Evolutionary conservation across 306 rosid genomes (phyloP).

Genomic region (Elaeagnus macrophylla): DNA sequence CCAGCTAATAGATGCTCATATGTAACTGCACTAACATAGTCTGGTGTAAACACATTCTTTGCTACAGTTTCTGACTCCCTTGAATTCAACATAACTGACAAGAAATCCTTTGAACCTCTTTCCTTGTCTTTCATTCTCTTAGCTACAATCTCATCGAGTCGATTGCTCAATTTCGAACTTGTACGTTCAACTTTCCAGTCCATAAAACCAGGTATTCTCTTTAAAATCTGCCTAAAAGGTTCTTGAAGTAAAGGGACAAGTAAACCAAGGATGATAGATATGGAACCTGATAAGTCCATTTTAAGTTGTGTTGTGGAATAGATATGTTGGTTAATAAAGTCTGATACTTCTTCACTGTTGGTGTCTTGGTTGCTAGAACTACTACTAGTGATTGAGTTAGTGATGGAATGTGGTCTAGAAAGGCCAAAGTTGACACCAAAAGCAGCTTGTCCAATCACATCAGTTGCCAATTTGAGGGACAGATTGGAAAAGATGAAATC

Average conservation of each 20-base stretch:
- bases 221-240: slow-evolving; percentile 70
- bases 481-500: slow-evolving; percentile 59
- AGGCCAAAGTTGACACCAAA: slow-evolving; percentile 87
- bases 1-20: slow-evolving; percentile 94
- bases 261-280: slow-evolving; percentile 79
- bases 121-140: slow-evolving; percentile 46
- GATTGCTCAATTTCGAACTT: slow-evolving; percentile 40
- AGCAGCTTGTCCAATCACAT: slow-evolving; percentile 76
- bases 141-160: slow-evolving; percentile 59
- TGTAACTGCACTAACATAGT: slow-evolving; percentile 70
- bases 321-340: slow-evolving; percentile 69
- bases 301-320: slow-evolving; percentile 81
- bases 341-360: slow-evolving; percentile 41
- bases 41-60: slow-evolving; percentile 49
- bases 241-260: slow-evolving; percentile 73
- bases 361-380: background rate
- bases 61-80: slow-evolving; percentile 49
- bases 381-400: slow-evolving; percentile 18
- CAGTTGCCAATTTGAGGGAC: slow-evolving; percentile 70
- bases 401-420: slow-evolving; percentile 36
- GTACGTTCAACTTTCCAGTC: slow-evolving; percentile 73
- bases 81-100: slow-evolving; percentile 63
- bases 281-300: slow-evolving; percentile 87
- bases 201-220: slow-evolving; percentile 86
- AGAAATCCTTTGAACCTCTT: slow-evolving; percentile 59